phyloP scores from a whole-genome alignment of 2,329 filamentous ascomycete genomes.

The Coniochaeta prunicola region DNA sequence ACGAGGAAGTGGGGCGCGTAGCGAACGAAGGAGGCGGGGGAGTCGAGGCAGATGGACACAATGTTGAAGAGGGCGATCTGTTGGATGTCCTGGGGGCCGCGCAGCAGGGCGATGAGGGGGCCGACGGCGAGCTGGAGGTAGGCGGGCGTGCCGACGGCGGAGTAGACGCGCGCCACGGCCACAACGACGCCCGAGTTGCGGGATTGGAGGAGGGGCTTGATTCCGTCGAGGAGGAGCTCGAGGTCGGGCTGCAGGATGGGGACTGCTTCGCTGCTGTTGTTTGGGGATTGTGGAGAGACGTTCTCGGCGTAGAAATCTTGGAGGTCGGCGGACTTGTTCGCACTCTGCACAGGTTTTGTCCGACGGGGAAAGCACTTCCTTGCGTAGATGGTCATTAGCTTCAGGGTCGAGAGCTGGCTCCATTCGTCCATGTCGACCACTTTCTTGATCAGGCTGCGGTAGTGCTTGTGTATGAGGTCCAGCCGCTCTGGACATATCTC shows the following conservation, averaged over 20 bases:
- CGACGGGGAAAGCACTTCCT: slow-evolving; percentile 78
- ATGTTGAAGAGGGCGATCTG: slow-evolving; percentile 91
- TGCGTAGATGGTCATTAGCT: slow-evolving; percentile 76
- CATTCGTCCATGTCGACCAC: slow-evolving; percentile 99
- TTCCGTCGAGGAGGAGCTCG: slow-evolving; percentile 69
- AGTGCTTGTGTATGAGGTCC: slow-evolving; percentile 86
- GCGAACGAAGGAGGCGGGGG: slow-evolving; percentile 74
- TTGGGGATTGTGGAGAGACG: slow-evolving; percentile 28
- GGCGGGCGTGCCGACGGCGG: slow-evolving; percentile 72
- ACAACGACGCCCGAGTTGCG: slow-evolving; percentile 90
- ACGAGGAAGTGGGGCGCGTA: slow-evolving; percentile 89
- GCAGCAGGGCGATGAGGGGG: slow-evolving; percentile 76
- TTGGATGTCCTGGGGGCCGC: slow-evolving; percentile 79
- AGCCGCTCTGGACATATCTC: slow-evolving; percentile 83
- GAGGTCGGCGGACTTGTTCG: slow-evolving; percentile 33
- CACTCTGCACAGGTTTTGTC: slow-evolving; percentile 47
- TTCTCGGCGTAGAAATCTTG: slow-evolving; percentile 80
- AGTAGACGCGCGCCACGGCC: slow-evolving; percentile 76
- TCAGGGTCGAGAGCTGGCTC: slow-evolving; percentile 80
- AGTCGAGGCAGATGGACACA: slow-evolving; percentile 76
- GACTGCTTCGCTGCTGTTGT: slow-evolving; percentile 41
- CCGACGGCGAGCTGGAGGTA: slow-evolving; percentile 72
- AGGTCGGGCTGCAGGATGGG: slow-evolving; percentile 73
- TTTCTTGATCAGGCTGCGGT: slow-evolving; percentile 77
- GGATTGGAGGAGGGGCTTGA: slow-evolving; percentile 80